phyloP scores from a whole-genome alignment of 805 yeast species.

The Lipomyces orientalis region DNA sequence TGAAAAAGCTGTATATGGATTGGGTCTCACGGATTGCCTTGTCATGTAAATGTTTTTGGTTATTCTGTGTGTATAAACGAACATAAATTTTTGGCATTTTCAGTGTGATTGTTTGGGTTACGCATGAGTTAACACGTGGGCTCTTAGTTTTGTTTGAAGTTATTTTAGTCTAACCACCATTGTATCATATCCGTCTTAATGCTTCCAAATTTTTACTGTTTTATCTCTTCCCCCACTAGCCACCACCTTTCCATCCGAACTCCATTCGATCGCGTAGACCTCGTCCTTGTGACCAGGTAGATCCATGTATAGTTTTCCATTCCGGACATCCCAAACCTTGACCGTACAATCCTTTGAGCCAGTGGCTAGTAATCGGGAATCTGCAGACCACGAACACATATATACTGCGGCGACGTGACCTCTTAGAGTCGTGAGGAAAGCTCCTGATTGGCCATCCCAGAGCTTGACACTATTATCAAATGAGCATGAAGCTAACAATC shows the following conservation, averaged over 20 bases:
- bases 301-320: conserved; percentile 82
- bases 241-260: conserved; percentile 89
- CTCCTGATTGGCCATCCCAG: conserved; percentile 96
- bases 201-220: conserved; percentile 91
- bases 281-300: conserved; percentile 97
- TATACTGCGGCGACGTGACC: conserved; percentile 99
- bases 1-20: conserved; percentile 93
- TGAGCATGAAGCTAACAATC: conserved; percentile 86
- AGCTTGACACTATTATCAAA: conserved; percentile 94
- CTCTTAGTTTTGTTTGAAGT: neutral
- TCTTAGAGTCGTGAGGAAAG: conserved; percentile 84
- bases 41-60: conserved; percentile 18
- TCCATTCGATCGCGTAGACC: conserved; percentile 97
- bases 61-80: neutral
- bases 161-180: neutral
- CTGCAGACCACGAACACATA: conserved; percentile 98
- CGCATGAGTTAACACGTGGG: conserved; percentile 1
- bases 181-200: conserved; percentile 35
- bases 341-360: conserved; percentile 96
- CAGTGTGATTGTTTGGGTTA: neutral
- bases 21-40: conserved; percentile 71
- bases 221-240: conserved; percentile 99
- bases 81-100: conserved; percentile 1
- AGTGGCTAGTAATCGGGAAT: conserved; percentile 85
- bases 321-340: conserved; percentile 94